These are phyloP conservation scores for Delonix regia DNA, from an alignment of 306 rosid genomes.

Conservation along the genomic window DNA sequence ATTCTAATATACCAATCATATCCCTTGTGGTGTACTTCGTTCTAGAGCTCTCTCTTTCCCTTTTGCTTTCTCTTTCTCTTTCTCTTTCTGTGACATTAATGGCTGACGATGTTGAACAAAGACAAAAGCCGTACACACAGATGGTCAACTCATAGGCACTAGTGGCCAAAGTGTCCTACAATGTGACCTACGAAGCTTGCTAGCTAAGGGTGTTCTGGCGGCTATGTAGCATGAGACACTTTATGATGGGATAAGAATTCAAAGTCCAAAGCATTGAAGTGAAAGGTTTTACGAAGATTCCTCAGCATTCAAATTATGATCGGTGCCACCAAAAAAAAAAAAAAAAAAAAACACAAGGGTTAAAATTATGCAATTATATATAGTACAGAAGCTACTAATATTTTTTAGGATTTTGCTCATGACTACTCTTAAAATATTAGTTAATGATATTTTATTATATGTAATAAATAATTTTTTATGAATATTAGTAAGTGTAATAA, in stretches of 20 bases:
- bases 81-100: slow-evolving; percentile 30
- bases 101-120: slow-evolving; percentile 38
- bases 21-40: slow-evolving; percentile 40
- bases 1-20: slow-evolving; percentile 35
- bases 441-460: too few species aligned
- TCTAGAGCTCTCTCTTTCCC: slow-evolving; percentile 2
- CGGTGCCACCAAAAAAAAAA: too few species aligned
- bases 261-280: background rate
- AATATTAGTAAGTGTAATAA: too few species aligned
- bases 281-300: background rate
- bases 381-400: too few species aligned
- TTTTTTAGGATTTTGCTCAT: too few species aligned
- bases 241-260: background rate
- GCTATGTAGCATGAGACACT: background rate
- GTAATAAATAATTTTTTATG: too few species aligned
- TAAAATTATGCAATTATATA: too few species aligned
- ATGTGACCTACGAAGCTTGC: slow-evolving; percentile 7
- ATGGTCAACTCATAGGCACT: slow-evolving; percentile 49
- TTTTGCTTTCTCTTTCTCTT: background rate
- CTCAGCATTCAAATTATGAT: too few species aligned
- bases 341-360: too few species aligned
- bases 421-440: too few species aligned
- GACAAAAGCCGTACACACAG: slow-evolving; percentile 43
- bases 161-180: slow-evolving; percentile 37
- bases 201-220: slow-evolving; percentile 30